Evolutionary conservation across 1,284 basidiomycete genomes (phyloP).

Genomic region (Gymnopus androsaceus): DNA sequence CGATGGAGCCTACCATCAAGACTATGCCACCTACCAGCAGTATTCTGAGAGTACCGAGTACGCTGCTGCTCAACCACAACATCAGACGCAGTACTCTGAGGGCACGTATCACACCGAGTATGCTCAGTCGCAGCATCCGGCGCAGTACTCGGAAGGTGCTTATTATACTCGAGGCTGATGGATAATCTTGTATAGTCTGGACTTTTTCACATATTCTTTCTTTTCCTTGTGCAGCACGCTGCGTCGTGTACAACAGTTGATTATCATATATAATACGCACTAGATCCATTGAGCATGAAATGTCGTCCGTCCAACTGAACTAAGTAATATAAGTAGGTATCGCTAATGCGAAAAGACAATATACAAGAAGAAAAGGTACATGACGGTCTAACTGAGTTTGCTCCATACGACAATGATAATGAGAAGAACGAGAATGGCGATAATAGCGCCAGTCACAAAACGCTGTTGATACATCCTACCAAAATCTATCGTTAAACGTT

Average conservation of each 20-base stretch:
- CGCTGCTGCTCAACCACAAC: too few species aligned
- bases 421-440: slow-evolving; percentile 67
- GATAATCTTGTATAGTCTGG: slow-evolving; percentile 19
- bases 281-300: slow-evolving; percentile 13
- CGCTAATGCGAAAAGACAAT: slow-evolving; percentile 22
- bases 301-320: background rate
- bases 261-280: slow-evolving; percentile 15
- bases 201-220: slow-evolving; percentile 9
- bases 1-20: slow-evolving; percentile 13
- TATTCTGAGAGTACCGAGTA: background rate
- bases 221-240: slow-evolving; percentile 9
- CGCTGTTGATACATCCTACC: slow-evolving; percentile 82
- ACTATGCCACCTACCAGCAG: slow-evolving; percentile 21
- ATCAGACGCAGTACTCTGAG: too few species aligned
- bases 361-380: slow-evolving; percentile 21
- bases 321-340: slow-evolving; percentile 9
- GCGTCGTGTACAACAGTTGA: slow-evolving; percentile 28
- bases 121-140: slow-evolving; percentile 1
- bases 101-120: background rate
- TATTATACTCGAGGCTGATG: slow-evolving; percentile 9
- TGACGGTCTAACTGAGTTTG: slow-evolving; percentile 50
- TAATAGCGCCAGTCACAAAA: slow-evolving; percentile 68
- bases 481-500: slow-evolving; percentile 37
- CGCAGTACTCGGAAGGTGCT: too few species aligned
- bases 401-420: slow-evolving; percentile 74